These are phyloP conservation scores for Carex sylvatica DNA, from an alignment of 202 grass and related monocot genomes.

Conservation along the genomic window DNA sequence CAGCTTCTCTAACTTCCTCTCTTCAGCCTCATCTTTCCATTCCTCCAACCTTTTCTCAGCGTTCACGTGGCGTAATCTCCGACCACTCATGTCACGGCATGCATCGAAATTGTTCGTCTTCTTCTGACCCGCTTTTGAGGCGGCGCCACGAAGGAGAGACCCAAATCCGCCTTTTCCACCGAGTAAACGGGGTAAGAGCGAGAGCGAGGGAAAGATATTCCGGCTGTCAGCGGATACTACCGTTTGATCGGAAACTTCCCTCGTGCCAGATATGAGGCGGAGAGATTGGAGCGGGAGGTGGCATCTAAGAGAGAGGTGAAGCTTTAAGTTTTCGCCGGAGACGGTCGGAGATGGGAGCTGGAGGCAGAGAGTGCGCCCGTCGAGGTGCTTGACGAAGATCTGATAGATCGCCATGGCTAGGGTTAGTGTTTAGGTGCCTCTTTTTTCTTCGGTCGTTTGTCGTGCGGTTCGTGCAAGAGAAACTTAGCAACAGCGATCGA, in stretches of 20 bases:
- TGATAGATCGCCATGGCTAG: slow-evolving; percentile 52
- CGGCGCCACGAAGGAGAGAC: slow-evolving; percentile 85
- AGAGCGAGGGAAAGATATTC: slow-evolving; percentile 45
- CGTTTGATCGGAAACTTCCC: slow-evolving; percentile 35
- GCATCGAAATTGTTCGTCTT: slow-evolving; percentile 98
- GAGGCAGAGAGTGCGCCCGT: slow-evolving; percentile 66
- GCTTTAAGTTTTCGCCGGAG: slow-evolving; percentile 44
- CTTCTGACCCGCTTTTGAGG: slow-evolving; percentile 94
- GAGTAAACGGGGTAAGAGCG: slow-evolving; percentile 63
- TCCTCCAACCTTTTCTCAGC: slow-evolving; percentile 92
- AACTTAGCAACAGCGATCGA: not conserved
- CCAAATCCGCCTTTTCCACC: slow-evolving; percentile 97
- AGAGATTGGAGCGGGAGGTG: slow-evolving; percentile 44
- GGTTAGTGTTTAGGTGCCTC: not conserved
- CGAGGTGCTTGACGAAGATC: slow-evolving; percentile 67
- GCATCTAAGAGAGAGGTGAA: slow-evolving; percentile 37
- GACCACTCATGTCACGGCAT: slow-evolving; percentile 88
- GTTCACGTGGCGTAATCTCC: slow-evolving; percentile 87
- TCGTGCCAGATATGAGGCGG: slow-evolving; percentile 55
- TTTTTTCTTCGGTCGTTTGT: not conserved
- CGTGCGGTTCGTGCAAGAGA: not conserved
- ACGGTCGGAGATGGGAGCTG: slow-evolving; percentile 51
- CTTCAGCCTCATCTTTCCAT: slow-evolving; percentile 72
- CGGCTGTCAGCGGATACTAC: slow-evolving; percentile 34
- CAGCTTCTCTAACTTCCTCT: slow-evolving; percentile 75